Percentiles rank a stretch among this genome's conserved stretches.
These are phyloP conservation scores for Quercus tomentella DNA, from an alignment of 331 rosid species.

Conservation along the genomic window DNA sequence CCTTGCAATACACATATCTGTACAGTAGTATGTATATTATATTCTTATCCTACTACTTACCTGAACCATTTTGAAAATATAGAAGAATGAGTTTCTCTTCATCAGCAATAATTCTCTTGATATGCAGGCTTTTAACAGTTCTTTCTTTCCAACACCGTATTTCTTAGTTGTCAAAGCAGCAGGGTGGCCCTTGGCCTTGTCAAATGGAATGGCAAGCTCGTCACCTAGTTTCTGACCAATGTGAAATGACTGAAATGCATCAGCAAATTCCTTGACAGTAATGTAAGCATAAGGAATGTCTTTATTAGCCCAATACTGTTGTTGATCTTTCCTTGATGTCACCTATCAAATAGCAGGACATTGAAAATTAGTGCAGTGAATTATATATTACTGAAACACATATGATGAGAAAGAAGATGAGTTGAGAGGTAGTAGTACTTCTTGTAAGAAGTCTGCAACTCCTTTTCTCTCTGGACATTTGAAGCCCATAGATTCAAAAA, in stretches of 20 bases:
- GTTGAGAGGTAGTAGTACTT: conserved; percentile 37
- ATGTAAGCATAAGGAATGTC: conserved; percentile 55
- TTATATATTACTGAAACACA: too few relatives aligned
- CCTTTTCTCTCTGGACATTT: conserved; percentile 90
- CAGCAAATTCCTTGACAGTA: conserved; percentile 56
- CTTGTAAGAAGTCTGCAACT: conserved; percentile 92
- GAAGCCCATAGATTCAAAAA: conserved; percentile 73
- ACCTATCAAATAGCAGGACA: conserved; percentile 37
- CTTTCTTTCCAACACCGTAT: conserved; percentile 71
- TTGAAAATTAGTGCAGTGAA: too few relatives aligned
- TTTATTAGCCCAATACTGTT: conserved; percentile 70
- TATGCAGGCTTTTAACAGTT: conserved; percentile 69
- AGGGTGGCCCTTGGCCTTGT: conserved; percentile 72
- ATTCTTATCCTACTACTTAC: conserved; percentile 26
- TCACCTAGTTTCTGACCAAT: conserved; percentile 73
- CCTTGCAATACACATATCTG: too few relatives aligned
- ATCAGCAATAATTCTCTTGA: conserved; percentile 78
- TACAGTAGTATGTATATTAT: too few relatives aligned
- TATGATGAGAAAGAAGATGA: neutral
- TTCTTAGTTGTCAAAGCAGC: conserved; percentile 58
- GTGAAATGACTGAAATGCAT: conserved; percentile 75
- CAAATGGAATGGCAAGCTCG: conserved; percentile 71
- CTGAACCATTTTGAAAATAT: conserved; percentile 66
- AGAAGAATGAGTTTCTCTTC: conserved; percentile 80
- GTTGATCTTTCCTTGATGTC: conserved; percentile 86